These are phyloP conservation scores for Salix koriyanagi DNA, from an alignment of 345 rosid species.

Conservation along the genomic window DNA sequence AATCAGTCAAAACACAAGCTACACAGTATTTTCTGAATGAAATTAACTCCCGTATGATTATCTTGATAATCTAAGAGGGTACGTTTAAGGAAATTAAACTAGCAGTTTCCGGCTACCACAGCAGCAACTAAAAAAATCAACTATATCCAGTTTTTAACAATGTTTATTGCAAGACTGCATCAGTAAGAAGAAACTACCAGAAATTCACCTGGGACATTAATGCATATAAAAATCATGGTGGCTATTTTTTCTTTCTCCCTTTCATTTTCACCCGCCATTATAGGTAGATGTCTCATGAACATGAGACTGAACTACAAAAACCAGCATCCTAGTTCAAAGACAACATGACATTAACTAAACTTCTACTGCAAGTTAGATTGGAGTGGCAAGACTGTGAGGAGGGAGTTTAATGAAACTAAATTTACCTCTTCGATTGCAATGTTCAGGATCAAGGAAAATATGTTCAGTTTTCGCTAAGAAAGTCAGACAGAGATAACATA, in stretches of 20 bases:
- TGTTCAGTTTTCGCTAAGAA: neutral
- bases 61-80: neutral
- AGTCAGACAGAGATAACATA: neutral
- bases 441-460: neutral
- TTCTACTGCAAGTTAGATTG: neutral
- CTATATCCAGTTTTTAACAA: neutral
- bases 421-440: neutral
- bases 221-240: neutral
- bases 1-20: neutral
- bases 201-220: neutral
- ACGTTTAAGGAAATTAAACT: neutral
- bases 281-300: neutral
- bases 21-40: neutral
- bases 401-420: neutral
- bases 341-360: neutral
- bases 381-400: neutral
- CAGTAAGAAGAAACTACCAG: neutral
- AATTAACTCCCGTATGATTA: neutral
- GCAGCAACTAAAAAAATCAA: neutral
- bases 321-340: neutral
- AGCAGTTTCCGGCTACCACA: neutral
- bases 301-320: neutral
- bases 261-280: too few relatives aligned
- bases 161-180: neutral
- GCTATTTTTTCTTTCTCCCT: too few relatives aligned